A percentile compares a stretch with the other conserved stretches of the same genome.
These are phyloP conservation scores for Candida stauntonica DNA, from an alignment of 805 yeast species.

Conservation along the genomic window DNA sequence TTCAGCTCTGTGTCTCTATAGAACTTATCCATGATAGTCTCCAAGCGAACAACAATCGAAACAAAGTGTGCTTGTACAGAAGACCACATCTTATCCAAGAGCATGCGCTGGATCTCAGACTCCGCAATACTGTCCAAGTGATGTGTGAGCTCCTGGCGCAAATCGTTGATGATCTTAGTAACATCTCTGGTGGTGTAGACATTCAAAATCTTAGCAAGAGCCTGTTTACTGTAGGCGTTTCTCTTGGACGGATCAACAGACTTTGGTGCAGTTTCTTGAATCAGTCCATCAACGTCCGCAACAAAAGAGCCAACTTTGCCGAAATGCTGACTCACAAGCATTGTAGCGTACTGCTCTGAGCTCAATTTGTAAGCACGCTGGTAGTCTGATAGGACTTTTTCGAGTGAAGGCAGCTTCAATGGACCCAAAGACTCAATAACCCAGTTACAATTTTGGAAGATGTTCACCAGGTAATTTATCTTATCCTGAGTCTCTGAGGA, in stretches of 20 bases:
- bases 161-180: conserved; percentile 45
- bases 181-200: conserved; percentile 59
- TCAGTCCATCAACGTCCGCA: conserved; percentile 52
- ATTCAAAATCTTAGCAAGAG: conserved; percentile 51
- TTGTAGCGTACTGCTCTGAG: conserved; percentile 41
- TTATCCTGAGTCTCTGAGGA: conserved; percentile 29
- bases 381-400: conserved; percentile 14
- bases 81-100: conserved; percentile 64
- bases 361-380: conserved; percentile 29
- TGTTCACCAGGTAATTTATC: conserved; percentile 39
- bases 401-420: conserved; percentile 14
- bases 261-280: conserved; percentile 29
- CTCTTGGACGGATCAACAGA: conserved; percentile 47
- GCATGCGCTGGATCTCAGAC: conserved; percentile 44
- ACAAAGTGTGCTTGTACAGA: conserved; percentile 63
- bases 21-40: conserved; percentile 48
- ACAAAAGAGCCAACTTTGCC: conserved; percentile 69
- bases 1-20: conserved; percentile 46
- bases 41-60: conserved; percentile 49
- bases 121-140: conserved; percentile 39
- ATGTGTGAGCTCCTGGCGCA: conserved; percentile 51
- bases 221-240: conserved; percentile 58
- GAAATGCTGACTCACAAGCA: conserved; percentile 48
- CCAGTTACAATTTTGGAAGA: conserved; percentile 53
- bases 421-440: conserved; percentile 39